Evolutionary conservation across 2,329 filamentous ascomycete genomes (phyloP).

Genomic region (Alternaria sp.): DNA sequence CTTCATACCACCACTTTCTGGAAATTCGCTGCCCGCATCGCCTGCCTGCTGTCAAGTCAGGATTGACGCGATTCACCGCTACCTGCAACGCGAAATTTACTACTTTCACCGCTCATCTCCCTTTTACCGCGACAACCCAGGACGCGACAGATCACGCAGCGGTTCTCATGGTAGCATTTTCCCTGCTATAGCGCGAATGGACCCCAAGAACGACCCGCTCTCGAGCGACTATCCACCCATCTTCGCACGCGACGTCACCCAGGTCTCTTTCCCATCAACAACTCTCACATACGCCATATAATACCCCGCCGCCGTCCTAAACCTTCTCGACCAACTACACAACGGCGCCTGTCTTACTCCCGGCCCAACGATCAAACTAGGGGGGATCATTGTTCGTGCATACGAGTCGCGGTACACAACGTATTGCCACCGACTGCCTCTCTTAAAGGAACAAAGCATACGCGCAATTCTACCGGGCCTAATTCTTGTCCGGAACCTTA

Average conservation of each 20-base stretch:
- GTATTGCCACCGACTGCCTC: conserved; percentile 6
- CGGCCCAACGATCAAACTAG: neutral
- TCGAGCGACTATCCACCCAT: conserved; percentile 48
- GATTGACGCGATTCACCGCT: neutral
- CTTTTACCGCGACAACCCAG: conserved; percentile 13
- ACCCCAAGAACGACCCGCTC: conserved; percentile 46
- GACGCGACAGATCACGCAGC: conserved; percentile 2
- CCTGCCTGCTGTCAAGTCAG: neutral
- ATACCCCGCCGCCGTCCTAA: neutral
- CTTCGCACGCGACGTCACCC: conserved; percentile 33
- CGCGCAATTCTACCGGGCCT: conserved; percentile 4
- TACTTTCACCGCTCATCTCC: conserved; percentile 31
- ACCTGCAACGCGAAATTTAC: conserved; percentile 36
- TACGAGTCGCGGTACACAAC: conserved; percentile 10
- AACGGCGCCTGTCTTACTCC: neutral
- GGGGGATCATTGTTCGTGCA: conserved; percentile 14
- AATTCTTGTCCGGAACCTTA: conserved; percentile 3
- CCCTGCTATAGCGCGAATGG: conserved; percentile 38
- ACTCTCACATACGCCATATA: neutral
- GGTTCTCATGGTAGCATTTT: neutral
- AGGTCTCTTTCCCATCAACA: conserved; percentile 10
- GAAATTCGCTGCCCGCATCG: neutral
- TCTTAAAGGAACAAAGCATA: conserved; percentile 15
- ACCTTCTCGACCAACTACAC: neutral
- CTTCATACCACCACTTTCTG: neutral